phyloP scores from a whole-genome alignment of 192 early-diverging fungal genomes.

The Coemansia sp. region DNA sequence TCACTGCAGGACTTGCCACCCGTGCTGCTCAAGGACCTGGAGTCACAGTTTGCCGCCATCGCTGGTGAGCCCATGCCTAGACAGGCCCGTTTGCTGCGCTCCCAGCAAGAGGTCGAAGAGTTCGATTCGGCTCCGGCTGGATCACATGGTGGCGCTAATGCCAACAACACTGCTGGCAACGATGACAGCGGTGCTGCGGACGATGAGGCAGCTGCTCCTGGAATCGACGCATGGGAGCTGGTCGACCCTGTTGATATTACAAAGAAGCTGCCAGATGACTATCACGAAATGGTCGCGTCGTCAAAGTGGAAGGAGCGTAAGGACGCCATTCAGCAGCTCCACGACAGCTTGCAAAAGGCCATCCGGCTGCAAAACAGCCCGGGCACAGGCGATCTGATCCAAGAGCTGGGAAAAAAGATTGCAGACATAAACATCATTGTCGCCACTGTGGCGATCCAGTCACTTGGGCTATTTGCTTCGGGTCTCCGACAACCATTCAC shows the following conservation, averaged over 20 bases:
- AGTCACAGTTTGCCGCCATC: conserved; percentile 78
- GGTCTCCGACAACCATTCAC: conserved; percentile 82
- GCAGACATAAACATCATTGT: conserved; percentile 90
- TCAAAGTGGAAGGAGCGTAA: conserved; percentile 98
- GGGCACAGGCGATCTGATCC: conserved; percentile 77
- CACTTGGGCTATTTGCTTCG: conserved; percentile 77
- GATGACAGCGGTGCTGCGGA: conserved; percentile 21
- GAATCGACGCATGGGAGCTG: conserved; percentile 80
- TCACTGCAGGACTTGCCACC: conserved; percentile 90
- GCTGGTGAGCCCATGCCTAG: conserved; percentile 62
- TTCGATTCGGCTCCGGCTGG: conserved; percentile 8
- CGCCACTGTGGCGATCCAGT: conserved; percentile 78
- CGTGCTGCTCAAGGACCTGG: conserved; percentile 91
- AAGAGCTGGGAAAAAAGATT: conserved; percentile 82
- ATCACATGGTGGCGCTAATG: conserved; percentile 22
- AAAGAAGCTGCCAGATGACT: conserved; percentile 82
- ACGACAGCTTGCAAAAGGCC: conserved; percentile 47
- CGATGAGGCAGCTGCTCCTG: conserved; percentile 41
- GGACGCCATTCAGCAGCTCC: conserved; percentile 81
- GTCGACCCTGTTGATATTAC: conserved; percentile 91
- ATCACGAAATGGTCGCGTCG: conserved; percentile 67
- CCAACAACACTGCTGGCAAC: conserved; percentile 37
- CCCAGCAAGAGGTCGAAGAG: conserved; percentile 72
- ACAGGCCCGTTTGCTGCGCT: conserved; percentile 76
- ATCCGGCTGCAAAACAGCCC: conserved; percentile 49